Base-by-base conservation (phyloP, 257 asterid species). In the Rhazya stricta region DNA sequence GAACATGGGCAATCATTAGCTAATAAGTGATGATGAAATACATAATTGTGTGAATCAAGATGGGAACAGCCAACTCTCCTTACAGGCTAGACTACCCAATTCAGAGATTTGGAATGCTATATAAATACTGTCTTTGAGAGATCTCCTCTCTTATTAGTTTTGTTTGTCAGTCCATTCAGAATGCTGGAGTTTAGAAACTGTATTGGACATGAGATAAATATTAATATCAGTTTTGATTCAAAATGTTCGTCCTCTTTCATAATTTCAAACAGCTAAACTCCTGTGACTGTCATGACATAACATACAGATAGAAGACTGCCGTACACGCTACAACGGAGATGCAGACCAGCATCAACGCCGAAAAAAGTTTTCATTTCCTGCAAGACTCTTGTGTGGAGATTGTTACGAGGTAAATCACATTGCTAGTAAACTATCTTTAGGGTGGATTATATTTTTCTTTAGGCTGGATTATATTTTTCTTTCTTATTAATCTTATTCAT, bases 321-420 rank as follows among this genome's bases (percentile, higher is more conserved):
- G 98, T 37, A 88, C 96, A 1, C 92, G 99, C 67, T 95, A 95
- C 58, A 95, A 92, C 80, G 99, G 99, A 78, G 99, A 95, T 76
- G 99, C 99, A 39, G 98, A 95, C 83, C 98, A 95, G 74, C 95
- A 91, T 79, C 96, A 91, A 75, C 93, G 90, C 15, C 96, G 99
- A 58, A 92, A 92, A 65, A 95, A 93, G 79, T 92, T 91, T 83
- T 86, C 96, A 11, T 95, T 95, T 87, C 99, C 99, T 73, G 99
- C 99, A 72, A 85, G 98, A 80, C 97, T 95, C 74, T 29, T 92
- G 34, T 92, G 98, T 78, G 99, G 98, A 79, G 98, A 95, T 85
- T 95, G 99, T 84, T 95, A 79, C 82, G 98, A 95, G 96, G 99
- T 91, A 80, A 61, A 70, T 76, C 32, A 10, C 43, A 41, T 65